Evolutionary conservation across 2,329 filamentous ascomycete genomes (phyloP), one percentile per base, ranked within the genome.

Genomic region (Penicillium sp.): DNA sequence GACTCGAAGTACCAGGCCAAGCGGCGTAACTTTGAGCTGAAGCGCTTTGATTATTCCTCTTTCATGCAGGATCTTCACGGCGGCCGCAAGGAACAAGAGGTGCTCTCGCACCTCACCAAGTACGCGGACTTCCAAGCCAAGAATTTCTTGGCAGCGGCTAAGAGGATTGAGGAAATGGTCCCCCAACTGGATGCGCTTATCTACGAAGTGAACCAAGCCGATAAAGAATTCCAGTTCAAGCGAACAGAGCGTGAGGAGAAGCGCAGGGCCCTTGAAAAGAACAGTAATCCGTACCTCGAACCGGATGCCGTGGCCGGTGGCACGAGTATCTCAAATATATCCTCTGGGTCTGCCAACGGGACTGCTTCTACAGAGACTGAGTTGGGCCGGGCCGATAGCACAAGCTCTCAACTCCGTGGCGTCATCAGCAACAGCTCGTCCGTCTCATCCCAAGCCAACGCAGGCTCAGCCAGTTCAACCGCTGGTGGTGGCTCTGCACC

Each of bases 1-100:
- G 95, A 99, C 74, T 90, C 91, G 31, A 99, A 99, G 72, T 99
- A 98, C 71, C 93, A 98, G 73, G 87, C 84, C 46, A 98, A 98
- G 79, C 86, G 93, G 64, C 88, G 91, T 45, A 96, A 92, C 66
- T 99, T 99, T 69, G 95, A 99, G 78, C 83, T 99, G 56, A 97
- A 96, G 78, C 88, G 96, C 10, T 99, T 99, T 69, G 96, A 99
- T 75, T 99, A 99, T 74, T 98, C 93, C 3, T 96, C 92, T 14
- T 99, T 98, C 71, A 96, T 99, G 91, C 93, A 98, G 69, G 95
- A 99, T 78, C 82, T 99, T n/a, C 95, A 98, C 62, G 95, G 95
- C 29, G 95, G 95, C n/a, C 88, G 95, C 61, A 99, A 98, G 73
- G 95, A 99, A 69, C 95, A 98, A 70, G 95, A 99, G 73, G 91